Evolutionary conservation across 441 rosid species (phyloP).

Genomic region (Daphne laureola): DNA sequence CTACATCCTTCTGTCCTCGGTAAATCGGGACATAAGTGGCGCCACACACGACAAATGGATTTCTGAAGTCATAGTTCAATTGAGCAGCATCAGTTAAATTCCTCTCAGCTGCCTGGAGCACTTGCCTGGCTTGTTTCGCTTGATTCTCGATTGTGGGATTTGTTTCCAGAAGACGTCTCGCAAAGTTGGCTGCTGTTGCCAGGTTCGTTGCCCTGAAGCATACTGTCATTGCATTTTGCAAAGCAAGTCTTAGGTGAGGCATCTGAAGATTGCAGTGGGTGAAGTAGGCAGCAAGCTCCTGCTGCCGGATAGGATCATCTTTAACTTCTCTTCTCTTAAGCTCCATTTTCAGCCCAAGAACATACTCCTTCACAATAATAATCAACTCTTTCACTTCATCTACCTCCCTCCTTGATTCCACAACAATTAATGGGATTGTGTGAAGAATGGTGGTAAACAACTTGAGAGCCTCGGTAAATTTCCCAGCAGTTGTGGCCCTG

Average conservation of each 20-base stretch:
- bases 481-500: conserved; percentile 72
- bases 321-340: conserved; percentile 60
- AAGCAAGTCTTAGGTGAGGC: conserved; percentile 71
- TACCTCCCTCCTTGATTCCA: conserved; percentile 84
- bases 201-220: conserved; percentile 66
- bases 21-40: conserved; percentile 85
- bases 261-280: conserved; percentile 76
- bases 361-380: conserved; percentile 68
- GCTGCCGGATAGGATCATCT: conserved; percentile 60
- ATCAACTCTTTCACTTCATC: conserved; percentile 86
- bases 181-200: conserved; percentile 68
- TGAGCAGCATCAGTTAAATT: conserved; percentile 54
- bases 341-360: conserved; percentile 70
- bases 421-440: conserved; percentile 77
- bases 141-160: conserved; percentile 64
- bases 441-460: conserved; percentile 64
- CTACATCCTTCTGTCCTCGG: conserved; percentile 74
- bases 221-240: conserved; percentile 56
- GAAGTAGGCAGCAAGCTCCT: conserved; percentile 88
- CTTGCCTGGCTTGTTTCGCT: conserved; percentile 65
- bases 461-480: conserved; percentile 60
- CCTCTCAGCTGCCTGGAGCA: conserved; percentile 70
- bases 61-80: conserved; percentile 79
- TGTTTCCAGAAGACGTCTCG: conserved; percentile 67
- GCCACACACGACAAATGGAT: conserved; percentile 81